These are phyloP conservation scores for Didymella arachidicola DNA, from an alignment of 2,329 filamentous ascomycete genomes.

Conservation along the genomic window DNA sequence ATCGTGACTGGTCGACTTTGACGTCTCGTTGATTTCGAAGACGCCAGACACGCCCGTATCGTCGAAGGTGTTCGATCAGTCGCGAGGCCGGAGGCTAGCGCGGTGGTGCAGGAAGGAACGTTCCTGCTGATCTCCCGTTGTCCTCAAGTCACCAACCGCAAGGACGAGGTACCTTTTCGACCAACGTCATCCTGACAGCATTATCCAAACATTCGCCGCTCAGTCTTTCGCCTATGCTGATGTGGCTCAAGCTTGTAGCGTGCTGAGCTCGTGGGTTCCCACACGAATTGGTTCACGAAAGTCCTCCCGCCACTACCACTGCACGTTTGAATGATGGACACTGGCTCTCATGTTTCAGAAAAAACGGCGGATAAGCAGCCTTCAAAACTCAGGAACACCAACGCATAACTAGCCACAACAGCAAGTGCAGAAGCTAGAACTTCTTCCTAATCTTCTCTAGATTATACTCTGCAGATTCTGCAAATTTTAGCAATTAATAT, in stretches of 20 bases:
- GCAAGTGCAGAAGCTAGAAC: not conserved
- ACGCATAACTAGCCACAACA: not conserved
- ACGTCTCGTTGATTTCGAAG: not conserved
- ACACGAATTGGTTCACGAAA: too few species aligned
- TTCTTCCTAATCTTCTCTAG: too few species aligned
- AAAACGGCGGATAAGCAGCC: too few species aligned
- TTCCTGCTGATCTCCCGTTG: constrained; percentile 12
- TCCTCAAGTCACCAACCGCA: not conserved
- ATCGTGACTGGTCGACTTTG: not conserved
- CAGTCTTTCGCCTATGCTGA: not conserved
- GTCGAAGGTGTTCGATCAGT: not conserved
- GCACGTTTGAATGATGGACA: too few species aligned
- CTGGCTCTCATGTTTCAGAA: too few species aligned
- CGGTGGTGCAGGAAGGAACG: not conserved
- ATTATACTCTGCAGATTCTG: too few species aligned
- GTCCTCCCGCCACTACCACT: too few species aligned
- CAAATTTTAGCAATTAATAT: too few species aligned
- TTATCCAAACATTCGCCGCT: not conserved
- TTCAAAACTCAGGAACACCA: too few species aligned
- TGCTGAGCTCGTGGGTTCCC: too few species aligned
- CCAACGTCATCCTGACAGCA: constrained; percentile 1
- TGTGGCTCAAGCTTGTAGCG: too few species aligned
- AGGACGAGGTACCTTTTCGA: not conserved
- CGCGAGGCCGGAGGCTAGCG: not conserved
- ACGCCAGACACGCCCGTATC: constrained; percentile 18